Evolutionary conservation across 768 basidiomycete genomes (phyloP).

Genomic region (Leccinum disarticulatum): DNA sequence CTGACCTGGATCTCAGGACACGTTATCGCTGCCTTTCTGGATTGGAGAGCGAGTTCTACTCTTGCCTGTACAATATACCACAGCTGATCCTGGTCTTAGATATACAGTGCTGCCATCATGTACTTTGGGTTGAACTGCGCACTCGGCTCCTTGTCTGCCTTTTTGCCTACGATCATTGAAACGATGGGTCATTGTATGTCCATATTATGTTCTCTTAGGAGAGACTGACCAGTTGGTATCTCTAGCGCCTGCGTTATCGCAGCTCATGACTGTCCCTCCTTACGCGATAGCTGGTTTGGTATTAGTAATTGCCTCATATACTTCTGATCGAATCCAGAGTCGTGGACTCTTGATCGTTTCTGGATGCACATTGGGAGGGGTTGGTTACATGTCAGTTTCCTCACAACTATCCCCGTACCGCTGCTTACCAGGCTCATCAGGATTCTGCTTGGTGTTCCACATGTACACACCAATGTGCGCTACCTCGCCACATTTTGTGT

Average conservation of each 20-base stretch:
- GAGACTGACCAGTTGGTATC: conserved; percentile 2
- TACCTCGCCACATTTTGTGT: conserved; percentile 50
- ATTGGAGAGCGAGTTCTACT: conserved; percentile 40
- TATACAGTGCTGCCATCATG: conserved; percentile 49
- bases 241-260: conserved; percentile 43
- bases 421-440: conserved; percentile 7
- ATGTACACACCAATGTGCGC: conserved; percentile 35
- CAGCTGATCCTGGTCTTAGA: conserved; percentile 20
- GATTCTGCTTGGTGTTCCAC: conserved; percentile 36
- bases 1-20: conserved; percentile 34
- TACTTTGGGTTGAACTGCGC: conserved; percentile 51
- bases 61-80: background rate
- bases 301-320: conserved; percentile 37
- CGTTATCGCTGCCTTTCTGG: conserved; percentile 42
- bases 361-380: conserved; percentile 34
- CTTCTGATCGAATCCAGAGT: conserved; percentile 44
- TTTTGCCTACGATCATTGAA: conserved; percentile 55
- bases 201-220: background rate
- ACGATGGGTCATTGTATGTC: conserved; percentile 47
- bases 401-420: background rate
- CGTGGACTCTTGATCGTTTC: conserved; percentile 39
- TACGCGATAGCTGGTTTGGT: conserved; percentile 45
- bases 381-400: conserved; percentile 42
- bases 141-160: conserved; percentile 49
- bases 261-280: conserved; percentile 54